These are phyloP conservation scores for Jaltomata sinuosa DNA, from an alignment of 257 asterid genomes.

Conservation along the genomic window DNA sequence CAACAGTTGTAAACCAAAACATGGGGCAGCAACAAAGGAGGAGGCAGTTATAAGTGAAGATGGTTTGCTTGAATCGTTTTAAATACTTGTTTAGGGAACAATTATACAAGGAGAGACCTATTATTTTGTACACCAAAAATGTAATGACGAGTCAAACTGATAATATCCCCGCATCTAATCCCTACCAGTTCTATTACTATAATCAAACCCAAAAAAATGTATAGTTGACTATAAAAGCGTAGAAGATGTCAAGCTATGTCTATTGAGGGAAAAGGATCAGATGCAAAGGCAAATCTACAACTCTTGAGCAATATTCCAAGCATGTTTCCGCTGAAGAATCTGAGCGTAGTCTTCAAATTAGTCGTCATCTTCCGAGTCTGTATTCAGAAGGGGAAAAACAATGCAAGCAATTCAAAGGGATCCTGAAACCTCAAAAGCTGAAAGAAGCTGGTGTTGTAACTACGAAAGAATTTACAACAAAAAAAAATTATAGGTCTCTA, in stretches of 20 bases:
- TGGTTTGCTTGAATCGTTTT: not conserved
- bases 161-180: not conserved
- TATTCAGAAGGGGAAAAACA: not conserved
- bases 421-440: not conserved
- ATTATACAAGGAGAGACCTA: not conserved
- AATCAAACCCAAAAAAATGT: not conserved
- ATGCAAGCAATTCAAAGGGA: not conserved
- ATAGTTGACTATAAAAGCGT: not conserved
- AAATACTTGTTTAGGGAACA: not conserved
- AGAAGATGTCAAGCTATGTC: not conserved
- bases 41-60: not conserved
- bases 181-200: not conserved
- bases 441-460: not conserved
- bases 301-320: not conserved
- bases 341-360: not conserved
- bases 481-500: not conserved
- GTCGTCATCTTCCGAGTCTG: conserved; percentile 13
- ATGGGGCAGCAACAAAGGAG: not conserved
- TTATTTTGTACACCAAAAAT: conserved; percentile 5
- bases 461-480: not conserved
- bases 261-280: not conserved
- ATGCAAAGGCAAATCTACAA: not conserved
- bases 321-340: not conserved
- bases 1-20: not conserved
- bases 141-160: not conserved